Evolutionary conservation across 352 stramenopile genomes (phyloP).

Genomic region (Globisporangium spinosum): DNA sequence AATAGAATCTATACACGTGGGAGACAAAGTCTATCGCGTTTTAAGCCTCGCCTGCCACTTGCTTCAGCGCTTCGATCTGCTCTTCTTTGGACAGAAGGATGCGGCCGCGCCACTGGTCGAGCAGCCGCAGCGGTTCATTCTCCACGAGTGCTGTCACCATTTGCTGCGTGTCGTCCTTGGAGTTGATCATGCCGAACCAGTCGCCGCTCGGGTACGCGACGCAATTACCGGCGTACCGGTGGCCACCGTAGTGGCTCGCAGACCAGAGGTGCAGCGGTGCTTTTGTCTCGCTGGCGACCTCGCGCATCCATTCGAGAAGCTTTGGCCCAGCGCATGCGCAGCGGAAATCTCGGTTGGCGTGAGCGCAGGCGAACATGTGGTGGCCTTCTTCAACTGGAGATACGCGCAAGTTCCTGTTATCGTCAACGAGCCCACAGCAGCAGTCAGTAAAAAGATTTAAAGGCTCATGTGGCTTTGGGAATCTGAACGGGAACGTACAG

Average conservation of each 20-base stretch:
- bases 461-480: neutral
- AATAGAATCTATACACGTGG: neutral
- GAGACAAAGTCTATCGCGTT: neutral
- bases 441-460: neutral
- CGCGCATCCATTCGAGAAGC: conserved; percentile 58
- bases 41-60: conserved; percentile 14
- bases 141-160: conserved; percentile 42
- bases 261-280: conserved; percentile 49
- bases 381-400: conserved; percentile 33
- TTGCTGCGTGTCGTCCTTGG: conserved; percentile 36
- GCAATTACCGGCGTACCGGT: conserved; percentile 67
- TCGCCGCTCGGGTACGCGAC: conserved; percentile 73
- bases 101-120: conserved; percentile 61
- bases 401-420: conserved; percentile 35
- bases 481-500: conserved; percentile 22
- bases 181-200: conserved; percentile 74
- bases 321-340: conserved; percentile 72
- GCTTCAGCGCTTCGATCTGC: conserved; percentile 45
- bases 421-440: neutral
- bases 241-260: conserved; percentile 69
- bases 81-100: conserved; percentile 46
- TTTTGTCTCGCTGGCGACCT: conserved; percentile 25
- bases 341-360: conserved; percentile 57
- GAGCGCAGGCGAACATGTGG: conserved; percentile 71
- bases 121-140: conserved; percentile 40